These are phyloP conservation scores for Cyberlindnera nakhonratchasimensis DNA, from an alignment of 805 yeast genomes.

Conservation along the genomic window DNA sequence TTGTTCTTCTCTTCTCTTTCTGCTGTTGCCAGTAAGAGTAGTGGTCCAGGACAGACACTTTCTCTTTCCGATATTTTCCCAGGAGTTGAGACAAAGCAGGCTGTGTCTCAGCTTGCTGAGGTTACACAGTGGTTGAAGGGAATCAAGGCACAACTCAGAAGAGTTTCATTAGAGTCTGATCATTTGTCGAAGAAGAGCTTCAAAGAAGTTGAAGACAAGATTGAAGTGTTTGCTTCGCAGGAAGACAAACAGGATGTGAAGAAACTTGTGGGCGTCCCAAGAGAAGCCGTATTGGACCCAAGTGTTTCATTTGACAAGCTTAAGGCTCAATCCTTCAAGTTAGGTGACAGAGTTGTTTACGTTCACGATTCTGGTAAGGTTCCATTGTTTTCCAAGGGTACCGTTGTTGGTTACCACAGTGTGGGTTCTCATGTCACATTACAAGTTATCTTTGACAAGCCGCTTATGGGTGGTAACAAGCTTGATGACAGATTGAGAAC, in stretches of 20 bases:
- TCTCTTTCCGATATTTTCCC: constrained; percentile 33
- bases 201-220: constrained; percentile 59
- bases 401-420: constrained; percentile 75
- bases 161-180: constrained; percentile 75
- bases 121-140: constrained; percentile 43
- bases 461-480: constrained; percentile 76
- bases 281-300: constrained; percentile 77
- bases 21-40: constrained; percentile 31
- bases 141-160: constrained; percentile 51
- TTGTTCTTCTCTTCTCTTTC: constrained; percentile 49
- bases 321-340: constrained; percentile 67
- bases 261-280: constrained; percentile 78
- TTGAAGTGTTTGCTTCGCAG: constrained; percentile 42
- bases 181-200: constrained; percentile 66
- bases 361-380: constrained; percentile 87
- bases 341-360: constrained; percentile 89
- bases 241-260: constrained; percentile 47
- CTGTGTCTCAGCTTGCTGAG: constrained; percentile 28
- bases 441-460: constrained; percentile 79
- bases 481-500: constrained; percentile 74
- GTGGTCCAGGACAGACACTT: constrained; percentile 29
- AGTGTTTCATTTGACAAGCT: constrained; percentile 65
- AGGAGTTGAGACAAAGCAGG: constrained; percentile 30
- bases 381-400: constrained; percentile 83
- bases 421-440: constrained; percentile 52